Conservation (phyloP, 2,329 filamentous ascomycete species). For the Aureobasidium sp. region DNA sequence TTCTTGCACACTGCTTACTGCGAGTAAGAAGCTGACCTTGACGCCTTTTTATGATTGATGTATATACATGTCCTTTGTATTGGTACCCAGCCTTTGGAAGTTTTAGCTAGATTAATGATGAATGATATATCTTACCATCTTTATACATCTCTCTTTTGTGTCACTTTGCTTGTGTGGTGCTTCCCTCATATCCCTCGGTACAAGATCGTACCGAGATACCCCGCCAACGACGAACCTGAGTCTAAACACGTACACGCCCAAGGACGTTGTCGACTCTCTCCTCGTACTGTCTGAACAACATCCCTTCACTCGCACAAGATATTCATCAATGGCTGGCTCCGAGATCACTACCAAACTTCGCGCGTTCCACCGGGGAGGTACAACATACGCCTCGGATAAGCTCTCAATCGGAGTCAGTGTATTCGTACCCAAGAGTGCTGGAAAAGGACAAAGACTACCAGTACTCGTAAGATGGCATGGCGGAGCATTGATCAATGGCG, state of each 20-base stretch:
- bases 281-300: no score
- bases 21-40: slow-evolving; percentile 24
- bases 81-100: background rate
- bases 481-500: slow-evolving; percentile 32
- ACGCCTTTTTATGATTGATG: slow-evolving; percentile 6
- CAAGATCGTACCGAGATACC: background rate
- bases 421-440: slow-evolving; percentile 31
- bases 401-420: slow-evolving; percentile 32
- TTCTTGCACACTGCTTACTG: slow-evolving; percentile 43
- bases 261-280: background rate
- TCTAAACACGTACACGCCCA: background rate
- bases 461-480: slow-evolving; percentile 38
- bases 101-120: background rate
- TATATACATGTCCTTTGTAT: background rate
- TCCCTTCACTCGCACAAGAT: background rate
- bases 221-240: background rate
- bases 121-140: background rate
- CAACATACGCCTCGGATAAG: slow-evolving; percentile 33
- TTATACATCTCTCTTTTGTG: no score
- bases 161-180: background rate
- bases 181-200: background rate
- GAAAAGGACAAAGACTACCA: slow-evolving; percentile 25
- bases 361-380: slow-evolving; percentile 33
- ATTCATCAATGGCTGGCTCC: background rate
- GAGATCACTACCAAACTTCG: slow-evolving; percentile 23